Conservation (phyloP, 768 basidiomycete genomes). For the Collybia mongolica region DNA sequence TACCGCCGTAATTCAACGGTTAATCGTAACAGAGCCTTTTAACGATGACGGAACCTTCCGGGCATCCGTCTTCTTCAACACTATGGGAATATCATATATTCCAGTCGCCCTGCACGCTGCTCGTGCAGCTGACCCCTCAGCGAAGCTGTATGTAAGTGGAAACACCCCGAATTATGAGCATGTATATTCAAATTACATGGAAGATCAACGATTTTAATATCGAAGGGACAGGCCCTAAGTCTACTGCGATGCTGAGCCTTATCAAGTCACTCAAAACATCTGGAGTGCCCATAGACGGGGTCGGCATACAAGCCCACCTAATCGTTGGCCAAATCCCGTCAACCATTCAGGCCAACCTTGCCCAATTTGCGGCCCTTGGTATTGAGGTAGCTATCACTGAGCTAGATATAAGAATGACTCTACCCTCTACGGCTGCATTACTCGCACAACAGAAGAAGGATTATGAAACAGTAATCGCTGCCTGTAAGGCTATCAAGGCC, state of each 20-base stretch:
- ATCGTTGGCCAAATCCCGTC: conserved; percentile 56
- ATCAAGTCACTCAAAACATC: conserved; percentile 44
- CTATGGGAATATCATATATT: conserved; percentile 48
- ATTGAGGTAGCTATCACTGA: conserved; percentile 71
- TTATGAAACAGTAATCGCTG: conserved; percentile 53
- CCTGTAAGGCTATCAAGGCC: conserved; percentile 43
- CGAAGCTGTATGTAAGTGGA: conserved; percentile 51
- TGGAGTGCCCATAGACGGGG: conserved; percentile 56
- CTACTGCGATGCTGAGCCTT: conserved; percentile 54
- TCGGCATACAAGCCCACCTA: conserved; percentile 62
- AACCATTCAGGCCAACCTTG: conserved; percentile 44
- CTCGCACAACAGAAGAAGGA: conserved; percentile 56
- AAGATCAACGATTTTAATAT: conserved; percentile 43
- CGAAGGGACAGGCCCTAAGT: conserved; percentile 46
- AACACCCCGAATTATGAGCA: neutral
- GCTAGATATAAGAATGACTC: conserved; percentile 61
- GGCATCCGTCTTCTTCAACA: conserved; percentile 49
- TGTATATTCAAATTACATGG: neutral
- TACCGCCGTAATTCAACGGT: no score
- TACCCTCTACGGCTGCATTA: conserved; percentile 47
- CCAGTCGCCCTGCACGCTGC: conserved; percentile 51
- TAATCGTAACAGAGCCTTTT: conserved; percentile 40
- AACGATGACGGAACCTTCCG: conserved; percentile 62
- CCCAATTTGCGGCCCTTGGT: conserved; percentile 56
- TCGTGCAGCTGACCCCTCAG: conserved; percentile 49